Percentiles rank a stretch among this genome's conserved stretches.
phyloP scores from a whole-genome alignment of 148 eudicot genomes.

The Spergularia marina region DNA sequence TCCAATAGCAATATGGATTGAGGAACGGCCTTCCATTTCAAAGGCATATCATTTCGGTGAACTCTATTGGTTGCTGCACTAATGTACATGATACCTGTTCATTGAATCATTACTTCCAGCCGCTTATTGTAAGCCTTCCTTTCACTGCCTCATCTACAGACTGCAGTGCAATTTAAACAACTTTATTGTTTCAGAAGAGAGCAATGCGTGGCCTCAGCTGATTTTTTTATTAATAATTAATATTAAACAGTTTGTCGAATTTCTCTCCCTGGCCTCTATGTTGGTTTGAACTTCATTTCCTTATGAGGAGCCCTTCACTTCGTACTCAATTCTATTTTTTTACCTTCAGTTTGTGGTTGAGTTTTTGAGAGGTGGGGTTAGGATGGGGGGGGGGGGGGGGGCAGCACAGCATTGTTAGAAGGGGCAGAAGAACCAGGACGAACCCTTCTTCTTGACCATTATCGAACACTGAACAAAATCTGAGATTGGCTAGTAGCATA shows the following conservation, averaged over 20 bases:
- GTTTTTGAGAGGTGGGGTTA: no score
- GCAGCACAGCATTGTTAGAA: no score
- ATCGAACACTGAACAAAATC: no score
- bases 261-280: background rate
- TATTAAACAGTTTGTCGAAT: background rate
- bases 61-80: background rate
- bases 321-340: no score
- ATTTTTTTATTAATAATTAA: background rate
- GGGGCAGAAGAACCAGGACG: no score
- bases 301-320: no score
- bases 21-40: slow-evolving; percentile 4
- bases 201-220: background rate
- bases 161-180: background rate
- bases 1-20: background rate
- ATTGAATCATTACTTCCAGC: background rate
- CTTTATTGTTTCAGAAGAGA: background rate
- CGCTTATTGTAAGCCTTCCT: background rate
- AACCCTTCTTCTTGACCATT: no score
- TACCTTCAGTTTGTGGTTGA: no score
- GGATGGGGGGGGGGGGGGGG: no score
- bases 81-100: background rate
- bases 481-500: no score
- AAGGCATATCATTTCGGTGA: background rate
- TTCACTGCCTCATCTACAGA: background rate
- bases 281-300: no score